Percentiles rank a stretch among this genome's conserved stretches.
These are phyloP conservation scores for Nakazawaea molendinolei DNA, from an alignment of 805 yeast genomes.

Conservation along the genomic window DNA sequence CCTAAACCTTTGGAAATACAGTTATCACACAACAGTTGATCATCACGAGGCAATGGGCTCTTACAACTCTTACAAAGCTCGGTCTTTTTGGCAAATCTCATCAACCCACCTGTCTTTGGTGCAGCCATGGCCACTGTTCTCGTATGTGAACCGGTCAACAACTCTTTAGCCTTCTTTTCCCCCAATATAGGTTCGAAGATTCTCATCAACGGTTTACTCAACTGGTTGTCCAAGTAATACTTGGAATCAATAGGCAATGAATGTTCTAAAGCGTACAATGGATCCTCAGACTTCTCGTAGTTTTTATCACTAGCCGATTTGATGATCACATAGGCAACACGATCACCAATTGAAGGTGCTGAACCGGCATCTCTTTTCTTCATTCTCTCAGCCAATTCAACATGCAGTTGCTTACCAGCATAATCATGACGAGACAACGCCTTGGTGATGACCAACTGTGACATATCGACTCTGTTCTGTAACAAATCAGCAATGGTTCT, in stretches of 20 bases:
- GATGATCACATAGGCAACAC: conserved; percentile 95
- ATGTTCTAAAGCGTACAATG: conserved; percentile 85
- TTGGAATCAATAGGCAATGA: conserved; percentile 91
- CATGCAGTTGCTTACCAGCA: conserved; percentile 96
- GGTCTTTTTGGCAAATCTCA: conserved; percentile 87
- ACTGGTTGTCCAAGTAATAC: conserved; percentile 86
- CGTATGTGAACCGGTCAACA: conserved; percentile 80
- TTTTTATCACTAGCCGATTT: conserved; percentile 78
- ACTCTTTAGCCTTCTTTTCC: conserved; percentile 69
- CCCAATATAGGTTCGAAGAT: conserved; percentile 95
- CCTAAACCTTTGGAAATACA: conserved; percentile 54
- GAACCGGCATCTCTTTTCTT: conserved; percentile 94
- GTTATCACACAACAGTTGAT: conserved; percentile 75
- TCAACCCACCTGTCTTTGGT: conserved; percentile 78
- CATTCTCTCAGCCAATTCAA: conserved; percentile 94
- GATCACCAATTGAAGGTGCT: conserved; percentile 94
- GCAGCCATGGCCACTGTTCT: conserved; percentile 67
- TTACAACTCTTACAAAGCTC: conserved; percentile 87
- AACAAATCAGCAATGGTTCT: conserved; percentile 82
- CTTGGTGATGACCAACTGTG: conserved; percentile 89
- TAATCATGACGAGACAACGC: conserved; percentile 86
- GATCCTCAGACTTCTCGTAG: conserved; percentile 96
- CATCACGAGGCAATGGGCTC: conserved; percentile 54
- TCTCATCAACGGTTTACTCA: conserved; percentile 86
- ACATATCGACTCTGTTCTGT: conserved; percentile 87